Percentiles rank a stretch among this genome's conserved stretches.
Evolutionary conservation across 176 grass and related monocot species (phyloP).

Genomic region (Neostapfia colusana): DNA sequence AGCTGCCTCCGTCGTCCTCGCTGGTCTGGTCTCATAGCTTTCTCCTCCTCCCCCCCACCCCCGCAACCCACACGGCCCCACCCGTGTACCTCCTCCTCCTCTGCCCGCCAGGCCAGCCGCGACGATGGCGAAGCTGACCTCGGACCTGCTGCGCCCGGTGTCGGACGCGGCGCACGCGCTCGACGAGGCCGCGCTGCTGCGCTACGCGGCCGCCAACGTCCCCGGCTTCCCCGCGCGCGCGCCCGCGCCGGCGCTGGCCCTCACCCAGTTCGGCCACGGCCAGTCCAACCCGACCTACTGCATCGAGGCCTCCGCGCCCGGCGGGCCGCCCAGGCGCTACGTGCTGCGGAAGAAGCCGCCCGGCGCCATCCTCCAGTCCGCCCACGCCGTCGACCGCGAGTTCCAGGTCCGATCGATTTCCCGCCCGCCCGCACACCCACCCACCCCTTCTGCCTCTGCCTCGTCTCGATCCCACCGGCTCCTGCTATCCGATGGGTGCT

Average conservation of each 20-base stretch:
- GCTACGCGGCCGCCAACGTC: conserved; percentile 66
- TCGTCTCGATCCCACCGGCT: background rate
- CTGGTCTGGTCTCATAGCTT: too few species aligned
- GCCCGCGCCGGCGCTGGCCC: conserved; percentile 25
- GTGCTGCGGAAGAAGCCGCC: conserved; percentile 90
- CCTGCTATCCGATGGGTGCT: background rate
- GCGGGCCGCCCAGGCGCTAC: conserved; percentile 48
- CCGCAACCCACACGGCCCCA: background rate
- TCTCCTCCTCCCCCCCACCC: background rate
- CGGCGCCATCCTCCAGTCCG: conserved; percentile 80
- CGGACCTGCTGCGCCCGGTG: conserved; percentile 64
- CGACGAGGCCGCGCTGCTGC: conserved; percentile 76
- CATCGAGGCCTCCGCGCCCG: conserved; percentile 46
- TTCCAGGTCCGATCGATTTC: conserved; percentile 52
- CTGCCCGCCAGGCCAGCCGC: too few species aligned
- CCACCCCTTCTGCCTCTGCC: background rate
- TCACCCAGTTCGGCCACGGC: conserved; percentile 83
- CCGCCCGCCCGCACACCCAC: background rate
- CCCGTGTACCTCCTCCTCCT: background rate
- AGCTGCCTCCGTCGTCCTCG: too few species aligned
- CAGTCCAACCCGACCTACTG: conserved; percentile 95
- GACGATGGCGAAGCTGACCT: conserved; percentile 60
- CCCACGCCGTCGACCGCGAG: conserved; percentile 89
- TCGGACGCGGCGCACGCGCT: conserved; percentile 48
- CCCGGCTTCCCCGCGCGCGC: conserved; percentile 60